These are phyloP conservation scores for Amoebophrya sp. DNA, from an alignment of 169 alveolate species.

Conservation along the genomic window DNA sequence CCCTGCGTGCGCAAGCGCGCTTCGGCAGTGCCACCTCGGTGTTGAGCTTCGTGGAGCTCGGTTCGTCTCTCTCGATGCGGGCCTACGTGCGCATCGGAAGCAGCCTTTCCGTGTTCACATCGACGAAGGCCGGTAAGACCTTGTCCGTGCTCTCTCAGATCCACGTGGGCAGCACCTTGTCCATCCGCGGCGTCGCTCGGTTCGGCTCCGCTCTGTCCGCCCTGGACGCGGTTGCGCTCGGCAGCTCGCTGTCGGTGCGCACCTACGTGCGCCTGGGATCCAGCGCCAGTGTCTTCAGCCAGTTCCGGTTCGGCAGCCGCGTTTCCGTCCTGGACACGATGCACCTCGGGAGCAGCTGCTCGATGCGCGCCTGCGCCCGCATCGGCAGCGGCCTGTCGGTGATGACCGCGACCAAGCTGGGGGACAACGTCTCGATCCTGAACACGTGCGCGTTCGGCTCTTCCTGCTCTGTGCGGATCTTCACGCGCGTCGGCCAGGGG, in stretches of 20 bases:
- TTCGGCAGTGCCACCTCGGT: no score
- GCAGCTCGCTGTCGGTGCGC: slow-evolving; percentile 8
- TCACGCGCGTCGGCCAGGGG: not conserved
- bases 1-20: no score
- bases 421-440: not conserved
- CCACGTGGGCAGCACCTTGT: not conserved
- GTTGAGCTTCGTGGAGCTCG: no score
- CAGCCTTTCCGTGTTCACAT: not conserved
- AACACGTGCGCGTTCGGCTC: not conserved
- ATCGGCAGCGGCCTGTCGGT: not conserved
- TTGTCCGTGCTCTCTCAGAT: not conserved
- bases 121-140: not conserved
- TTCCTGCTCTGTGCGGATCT: not conserved
- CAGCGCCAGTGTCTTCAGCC: not conserved
- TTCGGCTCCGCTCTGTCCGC: not conserved
- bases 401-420: not conserved
- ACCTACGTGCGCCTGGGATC: not conserved
- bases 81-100: not conserved
- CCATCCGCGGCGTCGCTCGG: not conserved
- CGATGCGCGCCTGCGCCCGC: not conserved
- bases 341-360: not conserved
- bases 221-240: not conserved
- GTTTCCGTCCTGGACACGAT: not conserved
- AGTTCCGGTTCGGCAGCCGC: not conserved
- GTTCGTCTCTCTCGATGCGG: no score